Conservation (phyloP, 2,329 filamentous ascomycete species). For the Aspergillus neotritici region DNA sequence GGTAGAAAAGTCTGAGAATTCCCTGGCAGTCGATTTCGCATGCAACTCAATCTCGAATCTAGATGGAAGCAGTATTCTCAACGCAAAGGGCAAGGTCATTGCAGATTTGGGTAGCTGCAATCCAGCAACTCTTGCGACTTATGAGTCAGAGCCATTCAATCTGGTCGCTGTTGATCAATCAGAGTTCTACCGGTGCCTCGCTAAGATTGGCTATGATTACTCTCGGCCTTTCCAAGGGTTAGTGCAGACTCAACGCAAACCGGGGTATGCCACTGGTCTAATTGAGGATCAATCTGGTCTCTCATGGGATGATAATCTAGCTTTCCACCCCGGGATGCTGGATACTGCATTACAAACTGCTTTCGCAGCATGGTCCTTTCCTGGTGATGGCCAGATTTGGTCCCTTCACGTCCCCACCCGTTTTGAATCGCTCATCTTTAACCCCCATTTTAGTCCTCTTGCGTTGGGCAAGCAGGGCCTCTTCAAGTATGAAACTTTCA, state of each 20-base stretch:
- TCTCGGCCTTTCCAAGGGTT: too few relatives aligned
- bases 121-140: too few relatives aligned
- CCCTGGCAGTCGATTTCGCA: slow-evolving; percentile 3
- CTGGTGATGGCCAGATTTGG: slow-evolving; percentile 15
- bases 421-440: slow-evolving; percentile 7
- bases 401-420: slow-evolving; percentile 12
- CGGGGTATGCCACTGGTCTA: not conserved
- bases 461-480: not conserved
- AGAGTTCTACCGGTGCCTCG: too few relatives aligned
- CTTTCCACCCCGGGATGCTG: slow-evolving; percentile 17
- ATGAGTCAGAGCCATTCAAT: too few relatives aligned
- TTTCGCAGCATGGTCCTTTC: slow-evolving; percentile 11
- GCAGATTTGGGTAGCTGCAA: too few relatives aligned
- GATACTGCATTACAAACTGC: slow-evolving; percentile 17
- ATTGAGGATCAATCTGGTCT: too few relatives aligned
- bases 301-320: not conserved
- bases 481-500: too few relatives aligned
- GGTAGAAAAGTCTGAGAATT: slow-evolving; percentile 8
- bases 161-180: too few relatives aligned
- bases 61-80: too few relatives aligned
- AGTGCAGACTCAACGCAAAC: too few relatives aligned
- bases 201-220: too few relatives aligned
- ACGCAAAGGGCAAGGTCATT: too few relatives aligned
- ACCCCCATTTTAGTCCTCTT: slow-evolving; percentile 3
- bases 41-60: not conserved